These are phyloP conservation scores for Candida gigantensis DNA, from an alignment of 1,139 yeast genomes.

Conservation along the genomic window DNA sequence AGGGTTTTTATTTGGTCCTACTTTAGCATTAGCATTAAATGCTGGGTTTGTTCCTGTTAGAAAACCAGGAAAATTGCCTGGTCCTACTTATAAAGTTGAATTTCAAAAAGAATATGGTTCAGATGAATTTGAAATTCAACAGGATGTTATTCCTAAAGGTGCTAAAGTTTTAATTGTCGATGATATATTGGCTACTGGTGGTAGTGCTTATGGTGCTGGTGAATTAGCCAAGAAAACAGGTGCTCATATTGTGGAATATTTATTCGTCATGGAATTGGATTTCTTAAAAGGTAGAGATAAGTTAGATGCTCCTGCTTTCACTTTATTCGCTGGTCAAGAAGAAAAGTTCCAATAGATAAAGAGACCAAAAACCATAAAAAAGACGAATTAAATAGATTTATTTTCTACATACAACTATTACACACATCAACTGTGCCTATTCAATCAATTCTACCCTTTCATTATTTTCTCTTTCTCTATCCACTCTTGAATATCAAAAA, in stretches of 20 bases:
- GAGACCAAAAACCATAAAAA: not conserved
- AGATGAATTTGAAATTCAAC: slow-evolving; percentile 88
- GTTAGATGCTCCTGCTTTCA: slow-evolving; percentile 81
- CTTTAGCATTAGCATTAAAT: slow-evolving; percentile 83
- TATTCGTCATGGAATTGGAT: slow-evolving; percentile 90
- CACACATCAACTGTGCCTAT: too few species aligned
- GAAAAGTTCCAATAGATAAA: slow-evolving; percentile 33
- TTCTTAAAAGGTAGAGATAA: slow-evolving; percentile 92
- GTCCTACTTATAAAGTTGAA: slow-evolving; percentile 69
- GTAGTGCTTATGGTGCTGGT: slow-evolving; percentile 94
- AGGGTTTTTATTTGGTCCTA: slow-evolving; percentile 95
- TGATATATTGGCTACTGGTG: slow-evolving; percentile 98
- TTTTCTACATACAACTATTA: too few species aligned
- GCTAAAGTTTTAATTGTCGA: slow-evolving; percentile 85
- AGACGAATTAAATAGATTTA: not conserved
- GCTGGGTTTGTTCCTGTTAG: slow-evolving; percentile 95
- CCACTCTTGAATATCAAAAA: slow-evolving; percentile 80
- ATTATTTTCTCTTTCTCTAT: slow-evolving; percentile 16
- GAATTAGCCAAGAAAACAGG: slow-evolving; percentile 66
- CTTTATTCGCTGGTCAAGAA: slow-evolving; percentile 81
- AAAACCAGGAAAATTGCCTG: slow-evolving; percentile 94
- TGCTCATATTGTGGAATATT: slow-evolving; percentile 74
- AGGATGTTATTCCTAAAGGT: slow-evolving; percentile 76
- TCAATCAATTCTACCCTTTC: too few species aligned
- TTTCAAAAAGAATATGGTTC: slow-evolving; percentile 91